Percentiles rank a stretch among this genome's conserved stretches.
Conservation (phyloP, 169 alveolate genomes). For the Cryptosporidium andersoni region DNA sequence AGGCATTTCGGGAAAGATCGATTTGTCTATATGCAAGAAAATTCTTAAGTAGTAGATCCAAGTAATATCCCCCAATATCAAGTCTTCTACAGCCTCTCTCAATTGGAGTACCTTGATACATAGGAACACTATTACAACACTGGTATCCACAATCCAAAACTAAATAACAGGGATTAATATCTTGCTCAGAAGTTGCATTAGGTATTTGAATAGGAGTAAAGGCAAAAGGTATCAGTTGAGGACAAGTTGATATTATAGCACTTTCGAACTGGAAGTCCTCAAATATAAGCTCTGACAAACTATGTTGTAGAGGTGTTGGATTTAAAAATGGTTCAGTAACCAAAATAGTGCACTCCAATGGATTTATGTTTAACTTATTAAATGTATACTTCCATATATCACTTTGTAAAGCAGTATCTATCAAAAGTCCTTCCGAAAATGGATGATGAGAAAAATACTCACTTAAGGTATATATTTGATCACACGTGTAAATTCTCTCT, state of each 20-base stretch:
- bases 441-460: conserved; percentile 65
- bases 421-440: conserved; percentile 47
- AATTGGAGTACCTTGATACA: conserved; percentile 53
- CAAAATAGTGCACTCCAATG: conserved; percentile 12
- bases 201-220: conserved; percentile 47
- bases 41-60: conserved; percentile 52
- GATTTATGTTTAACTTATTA: conserved; percentile 34
- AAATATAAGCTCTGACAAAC: conserved; percentile 46
- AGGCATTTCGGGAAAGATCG: conserved; percentile 34
- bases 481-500: conserved; percentile 41
- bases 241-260: conserved; percentile 40
- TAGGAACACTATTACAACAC: conserved; percentile 55
- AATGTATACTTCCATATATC: conserved; percentile 60
- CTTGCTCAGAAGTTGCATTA: conserved; percentile 1
- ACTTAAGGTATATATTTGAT: conserved; percentile 18
- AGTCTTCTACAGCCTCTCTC: conserved; percentile 44
- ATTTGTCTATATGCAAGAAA: conserved; percentile 45
- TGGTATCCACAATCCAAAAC: conserved; percentile 67
- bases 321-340: conserved; percentile 66
- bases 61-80: conserved; percentile 67
- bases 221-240: conserved; percentile 43
- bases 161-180: conserved; percentile 52
- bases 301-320: conserved; percentile 46
- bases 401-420: conserved; percentile 33
- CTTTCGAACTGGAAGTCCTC: conserved; percentile 46